Evolutionary conservation across 495 filamentous ascomycete genomes (phyloP).

Genomic region (Xylaria palmicola): DNA sequence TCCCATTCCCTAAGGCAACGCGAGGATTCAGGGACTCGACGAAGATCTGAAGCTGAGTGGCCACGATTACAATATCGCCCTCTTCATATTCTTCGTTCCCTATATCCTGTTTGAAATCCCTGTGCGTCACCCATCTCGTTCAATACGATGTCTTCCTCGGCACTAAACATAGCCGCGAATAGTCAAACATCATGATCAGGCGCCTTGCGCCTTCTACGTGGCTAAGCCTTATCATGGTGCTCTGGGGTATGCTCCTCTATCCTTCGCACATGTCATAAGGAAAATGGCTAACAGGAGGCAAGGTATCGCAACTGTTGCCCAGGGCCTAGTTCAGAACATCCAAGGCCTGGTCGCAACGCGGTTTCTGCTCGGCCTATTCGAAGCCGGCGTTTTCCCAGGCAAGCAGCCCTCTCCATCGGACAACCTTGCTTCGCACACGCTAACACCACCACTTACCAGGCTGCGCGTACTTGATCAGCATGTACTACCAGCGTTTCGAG

Average conservation of each 20-base stretch:
- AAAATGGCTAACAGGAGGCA: neutral
- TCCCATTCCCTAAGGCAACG: conserved; percentile 47
- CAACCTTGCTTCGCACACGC: neutral
- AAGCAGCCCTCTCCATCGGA: conserved; percentile 30
- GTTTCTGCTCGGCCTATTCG: conserved; percentile 61
- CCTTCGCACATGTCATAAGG: neutral
- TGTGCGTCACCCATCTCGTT: conserved; percentile 44
- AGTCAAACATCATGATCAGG: conserved; percentile 63
- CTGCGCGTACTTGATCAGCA: conserved; percentile 44
- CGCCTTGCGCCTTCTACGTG: conserved; percentile 61
- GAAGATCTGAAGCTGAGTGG: conserved; percentile 48
- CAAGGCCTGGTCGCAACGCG: conserved; percentile 57
- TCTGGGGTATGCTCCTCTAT: conserved; percentile 45
- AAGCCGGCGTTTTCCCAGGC: conserved; percentile 65
- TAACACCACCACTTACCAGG: conserved; percentile 23
- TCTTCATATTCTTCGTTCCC: conserved; percentile 73
- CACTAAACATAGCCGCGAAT: conserved; percentile 31
- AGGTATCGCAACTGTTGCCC: conserved; percentile 49
- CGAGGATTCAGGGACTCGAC: conserved; percentile 58
- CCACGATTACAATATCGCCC: conserved; percentile 62
- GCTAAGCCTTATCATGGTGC: conserved; percentile 58
- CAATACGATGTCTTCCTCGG: conserved; percentile 61
- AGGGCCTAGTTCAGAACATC: conserved; percentile 56
- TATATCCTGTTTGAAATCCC: conserved; percentile 43
- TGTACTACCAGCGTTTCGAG: conserved; percentile 49